Percentiles rank a stretch among this genome's conserved stretches.
Evolutionary conservation across 805 yeast species (phyloP).

Genomic region (Nakazawaea pomicola): DNA sequence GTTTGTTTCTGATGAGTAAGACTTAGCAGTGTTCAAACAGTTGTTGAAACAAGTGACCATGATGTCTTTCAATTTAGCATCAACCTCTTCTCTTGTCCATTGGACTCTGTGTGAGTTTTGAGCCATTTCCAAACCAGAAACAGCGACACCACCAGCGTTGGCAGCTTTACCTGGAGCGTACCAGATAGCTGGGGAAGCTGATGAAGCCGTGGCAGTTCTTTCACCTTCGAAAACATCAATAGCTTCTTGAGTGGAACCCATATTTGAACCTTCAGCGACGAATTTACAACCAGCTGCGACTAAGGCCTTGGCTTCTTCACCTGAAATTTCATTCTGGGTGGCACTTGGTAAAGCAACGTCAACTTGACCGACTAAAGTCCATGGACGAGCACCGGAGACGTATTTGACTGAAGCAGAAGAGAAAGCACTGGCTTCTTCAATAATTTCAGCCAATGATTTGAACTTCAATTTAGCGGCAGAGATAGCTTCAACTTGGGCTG

Average conservation of each 20-base stretch:
- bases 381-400: constrained; percentile 93
- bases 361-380: constrained; percentile 86
- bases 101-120: constrained; percentile 93
- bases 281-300: constrained; percentile 87
- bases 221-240: constrained; percentile 88
- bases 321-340: constrained; percentile 96
- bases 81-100: constrained; percentile 94
- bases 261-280: constrained; percentile 98
- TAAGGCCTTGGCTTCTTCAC: constrained; percentile 93
- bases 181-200: constrained; percentile 67
- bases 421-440: constrained; percentile 53
- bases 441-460: constrained; percentile 67
- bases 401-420: constrained; percentile 61
- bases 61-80: constrained; percentile 81
- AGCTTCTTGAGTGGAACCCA: constrained; percentile 99
- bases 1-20: constrained; percentile 67
- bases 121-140: constrained; percentile 98
- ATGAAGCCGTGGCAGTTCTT: constrained; percentile 41
- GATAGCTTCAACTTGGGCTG: constrained; percentile 72
- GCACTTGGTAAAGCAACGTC: constrained; percentile 98
- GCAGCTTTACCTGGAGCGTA: constrained; percentile 99
- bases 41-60: constrained; percentile 91
- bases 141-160: constrained; percentile 99
- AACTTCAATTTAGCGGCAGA: constrained; percentile 76
- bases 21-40: constrained; percentile 83